Evolutionary conservation across 225 moss, liverwort and hornwort species (phyloP).

Genomic region (Physcomitrellopsis africana): DNA sequence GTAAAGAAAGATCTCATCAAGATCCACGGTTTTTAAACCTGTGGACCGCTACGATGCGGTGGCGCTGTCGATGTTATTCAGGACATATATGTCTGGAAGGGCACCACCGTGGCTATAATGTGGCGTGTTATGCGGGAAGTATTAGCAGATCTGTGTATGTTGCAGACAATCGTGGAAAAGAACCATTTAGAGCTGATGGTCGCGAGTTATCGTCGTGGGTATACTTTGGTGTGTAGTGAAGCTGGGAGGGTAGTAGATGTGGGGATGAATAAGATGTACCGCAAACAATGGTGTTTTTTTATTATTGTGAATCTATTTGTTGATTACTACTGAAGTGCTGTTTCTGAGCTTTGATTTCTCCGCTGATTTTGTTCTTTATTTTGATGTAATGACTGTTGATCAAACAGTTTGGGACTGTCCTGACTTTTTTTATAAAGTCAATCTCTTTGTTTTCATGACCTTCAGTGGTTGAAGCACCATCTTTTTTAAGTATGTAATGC

Average conservation of each 20-base stretch:
- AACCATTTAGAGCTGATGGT: background rate
- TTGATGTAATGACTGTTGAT: background rate
- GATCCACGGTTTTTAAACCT: conserved; percentile 74
- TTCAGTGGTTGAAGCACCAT: too few species aligned
- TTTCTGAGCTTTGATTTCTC: background rate
- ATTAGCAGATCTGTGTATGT: conserved; percentile 3
- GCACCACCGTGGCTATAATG: conserved; percentile 19
- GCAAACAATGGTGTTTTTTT: conserved; percentile 22
- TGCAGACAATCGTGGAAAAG: background rate
- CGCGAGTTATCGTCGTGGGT: background rate
- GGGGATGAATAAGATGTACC: background rate
- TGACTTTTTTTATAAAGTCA: too few species aligned
- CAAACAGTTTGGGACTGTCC: too few species aligned
- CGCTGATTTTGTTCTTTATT: background rate
- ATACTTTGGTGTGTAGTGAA: conserved; percentile 14
- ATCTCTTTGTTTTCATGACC: too few species aligned
- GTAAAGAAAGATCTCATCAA: conserved; percentile 91
- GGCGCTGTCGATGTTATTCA: background rate
- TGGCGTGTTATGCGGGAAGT: background rate
- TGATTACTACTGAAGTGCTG: background rate
- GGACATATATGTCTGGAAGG: conserved; percentile 22
- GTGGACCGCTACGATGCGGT: background rate
- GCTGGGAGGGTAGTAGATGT: conserved; percentile 9
- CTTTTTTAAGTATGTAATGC: too few species aligned
- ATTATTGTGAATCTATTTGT: background rate